Conservation (phyloP, 2,329 filamentous ascomycete species). For the Aspergillus tubingensis region DNA sequence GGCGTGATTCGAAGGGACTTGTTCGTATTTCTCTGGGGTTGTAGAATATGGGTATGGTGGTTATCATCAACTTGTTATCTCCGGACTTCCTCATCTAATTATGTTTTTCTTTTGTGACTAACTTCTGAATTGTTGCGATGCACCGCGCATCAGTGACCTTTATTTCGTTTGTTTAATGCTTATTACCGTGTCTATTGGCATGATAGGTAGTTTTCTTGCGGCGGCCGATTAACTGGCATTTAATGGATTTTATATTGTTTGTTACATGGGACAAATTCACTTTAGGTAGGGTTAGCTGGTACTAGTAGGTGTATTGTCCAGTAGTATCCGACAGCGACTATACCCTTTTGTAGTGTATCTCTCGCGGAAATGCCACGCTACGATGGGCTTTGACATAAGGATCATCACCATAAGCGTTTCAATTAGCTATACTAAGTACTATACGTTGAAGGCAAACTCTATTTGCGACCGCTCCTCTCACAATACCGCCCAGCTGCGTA, state of each 20-base stretch:
- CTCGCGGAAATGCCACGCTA: too few species aligned
- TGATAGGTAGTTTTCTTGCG: neutral
- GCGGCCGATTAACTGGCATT: neutral
- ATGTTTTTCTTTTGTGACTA: neutral
- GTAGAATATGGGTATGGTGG: neutral
- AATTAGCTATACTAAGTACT: constrained; percentile 3
- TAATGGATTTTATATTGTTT: neutral
- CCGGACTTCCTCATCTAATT: neutral
- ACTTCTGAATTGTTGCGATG: neutral
- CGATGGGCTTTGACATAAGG: neutral
- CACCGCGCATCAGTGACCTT: neutral
- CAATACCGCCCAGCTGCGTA: neutral
- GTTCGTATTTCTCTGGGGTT: neutral
- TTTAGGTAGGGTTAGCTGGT: too few species aligned
- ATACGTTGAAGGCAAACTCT: constrained; percentile 10
- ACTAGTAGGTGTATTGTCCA: too few species aligned
- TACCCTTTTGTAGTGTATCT: too few species aligned
- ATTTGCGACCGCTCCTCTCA: constrained; percentile 5
- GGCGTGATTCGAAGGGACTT: too few species aligned
- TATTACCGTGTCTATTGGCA: neutral
- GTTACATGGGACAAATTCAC: too few species aligned
- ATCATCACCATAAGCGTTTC: neutral
- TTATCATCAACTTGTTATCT: neutral
- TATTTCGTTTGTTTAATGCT: neutral
- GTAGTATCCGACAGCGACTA: too few species aligned